phyloP scores from a whole-genome alignment of 768 basidiomycete genomes.

The Strobilomyces dryophilus region DNA sequence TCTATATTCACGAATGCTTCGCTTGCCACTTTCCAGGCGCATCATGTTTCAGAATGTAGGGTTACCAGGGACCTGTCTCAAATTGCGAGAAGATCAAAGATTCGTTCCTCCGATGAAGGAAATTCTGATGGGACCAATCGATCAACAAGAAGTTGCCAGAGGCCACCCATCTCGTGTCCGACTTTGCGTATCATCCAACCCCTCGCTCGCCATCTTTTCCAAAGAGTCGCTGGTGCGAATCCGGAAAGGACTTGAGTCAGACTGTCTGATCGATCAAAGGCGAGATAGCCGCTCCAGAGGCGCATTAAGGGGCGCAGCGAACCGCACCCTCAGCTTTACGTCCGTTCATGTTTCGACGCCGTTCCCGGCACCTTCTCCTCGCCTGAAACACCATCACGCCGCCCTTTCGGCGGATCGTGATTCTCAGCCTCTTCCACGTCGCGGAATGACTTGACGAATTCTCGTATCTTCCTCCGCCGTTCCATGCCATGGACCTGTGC shows the following conservation, averaged over 20 bases:
- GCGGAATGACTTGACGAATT: conserved; percentile 37
- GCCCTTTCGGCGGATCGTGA: background rate
- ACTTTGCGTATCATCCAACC: background rate
- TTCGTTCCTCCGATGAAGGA: background rate
- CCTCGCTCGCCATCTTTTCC: background rate
- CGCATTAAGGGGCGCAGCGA: background rate
- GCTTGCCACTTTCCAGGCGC: background rate
- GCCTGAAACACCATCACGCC: background rate
- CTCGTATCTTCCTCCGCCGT: conserved; percentile 47
- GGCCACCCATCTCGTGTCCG: background rate
- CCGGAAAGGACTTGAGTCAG: background rate
- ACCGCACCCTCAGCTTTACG: background rate
- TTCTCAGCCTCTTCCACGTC: conserved; percentile 12
- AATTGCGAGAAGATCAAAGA: background rate
- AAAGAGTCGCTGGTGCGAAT: background rate
- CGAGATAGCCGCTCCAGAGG: background rate
- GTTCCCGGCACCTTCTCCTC: background rate
- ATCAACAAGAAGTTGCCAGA: background rate
- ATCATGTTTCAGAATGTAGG: background rate
- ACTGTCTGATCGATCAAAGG: background rate
- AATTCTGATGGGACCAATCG: background rate
- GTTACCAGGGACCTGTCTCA: background rate
- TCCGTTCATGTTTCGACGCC: background rate
- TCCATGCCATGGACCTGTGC: conserved; percentile 52
- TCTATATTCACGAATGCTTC: background rate